A percentile compares a stretch with the other conserved stretches of the same genome.
phyloP scores from a whole-genome alignment of 371 early-diverging fungal species.

The Rhizopus arrhizus region DNA sequence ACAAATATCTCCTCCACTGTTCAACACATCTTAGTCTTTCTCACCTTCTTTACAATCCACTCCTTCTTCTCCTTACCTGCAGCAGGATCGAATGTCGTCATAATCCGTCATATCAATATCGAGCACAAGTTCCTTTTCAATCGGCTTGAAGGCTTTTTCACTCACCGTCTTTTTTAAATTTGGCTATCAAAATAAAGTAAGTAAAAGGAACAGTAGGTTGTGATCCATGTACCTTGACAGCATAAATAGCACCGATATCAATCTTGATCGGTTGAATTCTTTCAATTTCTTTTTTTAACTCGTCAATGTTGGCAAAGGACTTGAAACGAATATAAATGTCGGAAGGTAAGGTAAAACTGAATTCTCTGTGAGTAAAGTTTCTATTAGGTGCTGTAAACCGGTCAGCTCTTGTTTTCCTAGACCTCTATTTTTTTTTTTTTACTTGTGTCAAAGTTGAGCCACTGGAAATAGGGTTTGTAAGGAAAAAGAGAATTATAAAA shows the following conservation, averaged over 20 bases:
- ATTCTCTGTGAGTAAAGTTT: conserved; percentile 86
- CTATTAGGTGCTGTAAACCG: conserved; percentile 42
- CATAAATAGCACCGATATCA: conserved; percentile 98
- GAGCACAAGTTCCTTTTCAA: conserved; percentile 96
- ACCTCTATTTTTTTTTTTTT: conserved; percentile 15
- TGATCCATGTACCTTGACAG: conserved; percentile 56
- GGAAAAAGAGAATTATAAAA: conserved; percentile 91
- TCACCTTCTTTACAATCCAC: neutral
- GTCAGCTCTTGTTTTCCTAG: neutral
- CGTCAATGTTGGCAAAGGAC: conserved; percentile 74
- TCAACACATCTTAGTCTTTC: neutral
- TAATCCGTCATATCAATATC: conserved; percentile 99
- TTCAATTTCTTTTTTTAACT: conserved; percentile 77
- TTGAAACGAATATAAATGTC: conserved; percentile 90
- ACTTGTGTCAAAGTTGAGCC: conserved; percentile 84
- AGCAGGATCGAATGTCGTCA: conserved; percentile 95
- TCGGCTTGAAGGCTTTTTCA: conserved; percentile 73
- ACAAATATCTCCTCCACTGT: conserved; percentile 86
- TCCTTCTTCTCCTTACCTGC: conserved; percentile 58
- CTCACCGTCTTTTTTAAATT: conserved; percentile 76
- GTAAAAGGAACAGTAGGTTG: neutral
- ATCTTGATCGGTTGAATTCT: conserved; percentile 86
- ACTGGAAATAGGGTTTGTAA: conserved; percentile 71
- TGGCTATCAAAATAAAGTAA: conserved; percentile 55
- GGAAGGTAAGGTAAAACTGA: conserved; percentile 83